Base-by-base conservation (phyloP, 1,139 yeast genomes). In the Wickerhamiella pararugosa region DNA sequence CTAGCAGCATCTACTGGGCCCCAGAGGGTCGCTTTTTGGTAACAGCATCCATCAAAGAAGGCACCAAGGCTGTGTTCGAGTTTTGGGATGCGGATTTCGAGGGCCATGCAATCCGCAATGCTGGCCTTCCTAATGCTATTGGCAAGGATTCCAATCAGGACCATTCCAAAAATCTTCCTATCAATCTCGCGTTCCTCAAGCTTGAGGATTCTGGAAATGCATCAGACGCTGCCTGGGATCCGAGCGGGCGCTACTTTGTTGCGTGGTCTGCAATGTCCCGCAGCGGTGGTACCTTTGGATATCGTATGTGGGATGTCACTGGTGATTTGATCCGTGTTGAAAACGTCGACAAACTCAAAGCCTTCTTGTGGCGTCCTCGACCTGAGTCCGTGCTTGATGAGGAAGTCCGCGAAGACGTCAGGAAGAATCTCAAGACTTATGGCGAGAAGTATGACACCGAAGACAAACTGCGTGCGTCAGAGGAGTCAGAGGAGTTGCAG, bases 321-420 rank as follows among this genome's bases (percentile, higher is more conserved):
- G 99, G 98, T 56, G 71, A 70, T 52, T 53, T 77, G 51, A 63
- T 84, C 49, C 75, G 77, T 53, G 93, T 82, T 55, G 94, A 84
- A 55, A 32, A 26, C 36, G 65, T 73, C 32, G 93, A 83, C 56
- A 81, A 78, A 49, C 84, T 92, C 71, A 83, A 79, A 65, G 87
- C 82, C 50, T 81, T 90, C 56, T 69, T 77, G 49, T 92, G 99
- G 99, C 81, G 99, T 70, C 97, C 98, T 53, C 79, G 98, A 65
- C 98, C 98, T 41, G 76, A 73, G 21, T 71, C 87, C 5, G 65
- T 78, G 49, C 74, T 92, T 58, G 67, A 78, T 47, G 76, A 78
- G 55, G 79, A 76, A 52, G 94, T 84, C 59, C 73, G 75, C 69
- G 83, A 84, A 79, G 79, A 79, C 71, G 86, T 90, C 50, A 75